Evolutionary conservation across 2,329 filamentous ascomycete genomes (phyloP).

Genomic region (Stachybotrys elegans): DNA sequence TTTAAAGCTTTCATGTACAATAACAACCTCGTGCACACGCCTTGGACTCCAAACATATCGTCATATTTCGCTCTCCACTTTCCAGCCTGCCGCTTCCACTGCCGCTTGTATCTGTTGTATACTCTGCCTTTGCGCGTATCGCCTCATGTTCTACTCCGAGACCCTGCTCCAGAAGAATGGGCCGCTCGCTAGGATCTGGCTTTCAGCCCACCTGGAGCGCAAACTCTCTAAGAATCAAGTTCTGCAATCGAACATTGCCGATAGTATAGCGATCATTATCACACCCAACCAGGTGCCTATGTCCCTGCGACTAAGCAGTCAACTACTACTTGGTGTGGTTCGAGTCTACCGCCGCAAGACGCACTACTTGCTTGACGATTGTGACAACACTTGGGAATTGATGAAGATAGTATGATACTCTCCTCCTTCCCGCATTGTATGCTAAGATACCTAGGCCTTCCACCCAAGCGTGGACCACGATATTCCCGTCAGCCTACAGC

Average conservation of each 20-base stretch:
- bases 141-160: background rate
- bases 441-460: conserved; percentile 64
- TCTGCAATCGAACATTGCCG: conserved; percentile 87
- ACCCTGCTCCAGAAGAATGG: background rate
- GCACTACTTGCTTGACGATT: conserved; percentile 92
- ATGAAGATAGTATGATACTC: conserved; percentile 80
- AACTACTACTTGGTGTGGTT: conserved; percentile 90
- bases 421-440: background rate
- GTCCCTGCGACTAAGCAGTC: conserved; percentile 87
- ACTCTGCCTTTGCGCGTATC: background rate
- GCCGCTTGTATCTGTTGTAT: background rate
- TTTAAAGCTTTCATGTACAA: background rate
- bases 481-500: conserved; percentile 74
- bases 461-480: conserved; percentile 93
- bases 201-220: conserved; percentile 89
- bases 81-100: background rate
- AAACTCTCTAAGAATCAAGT: conserved; percentile 97
- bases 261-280: conserved; percentile 93
- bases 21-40: background rate
- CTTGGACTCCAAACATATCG: background rate
- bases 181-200: conserved; percentile 57
- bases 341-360: conserved; percentile 97
- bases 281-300: conserved; percentile 89
- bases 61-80: background rate
- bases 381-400: conserved; percentile 94